phyloP scores from a whole-genome alignment of 495 filamentous ascomycete genomes.

The Podospora bellae-mahoneyi region DNA sequence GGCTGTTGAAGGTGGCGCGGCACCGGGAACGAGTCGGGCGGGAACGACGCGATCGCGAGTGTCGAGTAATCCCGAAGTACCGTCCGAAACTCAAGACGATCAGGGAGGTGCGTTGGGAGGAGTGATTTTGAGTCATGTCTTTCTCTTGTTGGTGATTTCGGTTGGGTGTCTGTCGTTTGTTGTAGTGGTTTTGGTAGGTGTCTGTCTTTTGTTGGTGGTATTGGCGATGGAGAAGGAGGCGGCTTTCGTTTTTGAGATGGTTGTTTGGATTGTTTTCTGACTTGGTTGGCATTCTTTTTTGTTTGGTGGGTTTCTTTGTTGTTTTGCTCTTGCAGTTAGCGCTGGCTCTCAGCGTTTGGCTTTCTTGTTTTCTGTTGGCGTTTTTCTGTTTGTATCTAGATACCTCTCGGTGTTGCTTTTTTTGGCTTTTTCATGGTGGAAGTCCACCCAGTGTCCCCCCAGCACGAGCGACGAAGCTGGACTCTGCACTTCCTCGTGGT shows the following conservation, averaged over 20 bases:
- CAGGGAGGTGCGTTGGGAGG: not conserved
- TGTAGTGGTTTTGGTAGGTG: not conserved
- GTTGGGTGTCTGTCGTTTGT: too few relatives aligned
- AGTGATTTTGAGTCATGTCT: not conserved
- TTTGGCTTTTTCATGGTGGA: not conserved
- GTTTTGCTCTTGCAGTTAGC: too few relatives aligned
- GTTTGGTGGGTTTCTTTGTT: not conserved
- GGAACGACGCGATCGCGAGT: not conserved
- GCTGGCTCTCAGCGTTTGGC: not conserved
- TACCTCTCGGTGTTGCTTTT: not conserved
- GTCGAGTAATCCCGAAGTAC: not conserved
- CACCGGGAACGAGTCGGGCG: too few relatives aligned
- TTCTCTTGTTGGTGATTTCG: not conserved
- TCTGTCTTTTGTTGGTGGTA: not conserved
- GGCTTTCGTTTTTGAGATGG: not conserved
- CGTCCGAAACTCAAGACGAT: not conserved
- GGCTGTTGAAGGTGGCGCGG: too few relatives aligned
- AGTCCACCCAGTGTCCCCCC: not conserved
- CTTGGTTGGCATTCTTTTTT: not conserved
- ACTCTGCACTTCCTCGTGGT: constrained; percentile 10
- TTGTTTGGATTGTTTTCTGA: not conserved
- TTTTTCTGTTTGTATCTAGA: not conserved
- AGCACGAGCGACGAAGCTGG: not conserved
- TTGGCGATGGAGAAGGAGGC: not conserved
- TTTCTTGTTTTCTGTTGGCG: not conserved